These are phyloP conservation scores for Hibiscus tridactylites DNA, from an alignment of 345 rosid genomes.

Conservation along the genomic window DNA sequence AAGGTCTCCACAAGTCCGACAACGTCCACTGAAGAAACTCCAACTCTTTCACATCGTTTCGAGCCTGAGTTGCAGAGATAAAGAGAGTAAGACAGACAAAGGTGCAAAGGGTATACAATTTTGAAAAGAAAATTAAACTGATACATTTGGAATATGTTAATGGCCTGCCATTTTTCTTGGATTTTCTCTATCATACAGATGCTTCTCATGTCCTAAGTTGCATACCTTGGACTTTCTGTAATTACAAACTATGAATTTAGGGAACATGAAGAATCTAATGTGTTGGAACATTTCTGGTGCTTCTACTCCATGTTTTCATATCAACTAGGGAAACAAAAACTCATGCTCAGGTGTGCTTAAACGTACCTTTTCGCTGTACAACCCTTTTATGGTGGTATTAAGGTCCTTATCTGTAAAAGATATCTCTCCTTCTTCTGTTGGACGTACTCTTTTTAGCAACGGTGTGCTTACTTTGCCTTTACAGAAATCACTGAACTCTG, in stretches of 20 bases:
- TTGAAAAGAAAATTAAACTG: not conserved
- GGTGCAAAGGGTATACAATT: not conserved
- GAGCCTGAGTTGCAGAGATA: not conserved
- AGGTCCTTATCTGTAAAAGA: not conserved
- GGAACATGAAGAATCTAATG: not conserved
- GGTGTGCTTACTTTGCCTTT: not conserved
- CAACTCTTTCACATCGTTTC: not conserved
- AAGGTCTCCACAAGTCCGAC: not conserved
- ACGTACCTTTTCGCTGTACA: not conserved
- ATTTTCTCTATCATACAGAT: not conserved
- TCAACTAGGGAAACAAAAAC: not conserved
- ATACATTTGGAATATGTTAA: constrained; percentile 1
- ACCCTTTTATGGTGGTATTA: not conserved
- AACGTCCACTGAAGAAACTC: constrained; percentile 1
- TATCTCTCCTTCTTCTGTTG: not conserved
- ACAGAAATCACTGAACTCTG: not conserved
- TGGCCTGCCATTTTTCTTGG: not conserved
- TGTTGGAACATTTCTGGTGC: not conserved
- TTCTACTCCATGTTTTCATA: not conserved
- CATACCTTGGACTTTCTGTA: too few relatives aligned
- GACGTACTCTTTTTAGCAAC: not conserved
- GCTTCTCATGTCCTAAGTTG: not conserved
- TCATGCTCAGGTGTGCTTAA: not conserved
- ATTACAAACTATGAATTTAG: too few relatives aligned
- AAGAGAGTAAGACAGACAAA: not conserved